Evolutionary conservation across 108 stramenopile genomes (phyloP).

Genomic region (Chaetoceros muelleri): DNA sequence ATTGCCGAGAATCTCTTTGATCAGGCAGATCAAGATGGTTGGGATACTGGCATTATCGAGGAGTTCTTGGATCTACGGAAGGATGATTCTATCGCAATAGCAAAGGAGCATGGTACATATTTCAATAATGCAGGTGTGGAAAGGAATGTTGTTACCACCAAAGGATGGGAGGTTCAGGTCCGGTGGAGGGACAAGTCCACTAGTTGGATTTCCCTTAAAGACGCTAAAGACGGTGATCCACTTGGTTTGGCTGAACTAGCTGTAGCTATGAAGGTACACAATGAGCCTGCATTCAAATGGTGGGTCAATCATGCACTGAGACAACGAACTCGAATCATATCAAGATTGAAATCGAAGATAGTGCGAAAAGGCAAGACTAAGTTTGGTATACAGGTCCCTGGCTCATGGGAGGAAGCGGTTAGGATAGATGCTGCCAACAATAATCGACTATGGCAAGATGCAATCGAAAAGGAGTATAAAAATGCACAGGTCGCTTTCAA

Average conservation of each 20-base stretch:
- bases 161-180: constrained; percentile 21
- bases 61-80: constrained; percentile 7
- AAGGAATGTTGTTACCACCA: constrained; percentile 11
- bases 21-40: constrained; percentile 24
- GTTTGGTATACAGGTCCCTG: constrained; percentile 14
- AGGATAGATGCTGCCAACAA: constrained; percentile 11
- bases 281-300: constrained; percentile 20
- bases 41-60: constrained; percentile 6
- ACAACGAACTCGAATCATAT: constrained; percentile 10
- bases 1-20: constrained; percentile 36
- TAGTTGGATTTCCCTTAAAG: constrained; percentile 13
- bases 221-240: constrained; percentile 20
- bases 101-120: background rate
- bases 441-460: constrained; percentile 11
- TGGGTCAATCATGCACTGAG: constrained; percentile 5
- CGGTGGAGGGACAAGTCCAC: constrained; percentile 21
- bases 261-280: constrained; percentile 1
- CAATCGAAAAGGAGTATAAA: constrained; percentile 19
- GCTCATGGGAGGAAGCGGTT: constrained; percentile 13
- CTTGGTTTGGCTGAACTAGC: constrained; percentile 20
- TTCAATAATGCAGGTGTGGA: background rate
- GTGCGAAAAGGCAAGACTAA: constrained; percentile 15
- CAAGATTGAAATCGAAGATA: constrained; percentile 16
- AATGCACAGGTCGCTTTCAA: constrained; percentile 9
- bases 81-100: constrained; percentile 2